Conservation (phyloP, 768 basidiomycete genomes). For the Russula sp. region DNA sequence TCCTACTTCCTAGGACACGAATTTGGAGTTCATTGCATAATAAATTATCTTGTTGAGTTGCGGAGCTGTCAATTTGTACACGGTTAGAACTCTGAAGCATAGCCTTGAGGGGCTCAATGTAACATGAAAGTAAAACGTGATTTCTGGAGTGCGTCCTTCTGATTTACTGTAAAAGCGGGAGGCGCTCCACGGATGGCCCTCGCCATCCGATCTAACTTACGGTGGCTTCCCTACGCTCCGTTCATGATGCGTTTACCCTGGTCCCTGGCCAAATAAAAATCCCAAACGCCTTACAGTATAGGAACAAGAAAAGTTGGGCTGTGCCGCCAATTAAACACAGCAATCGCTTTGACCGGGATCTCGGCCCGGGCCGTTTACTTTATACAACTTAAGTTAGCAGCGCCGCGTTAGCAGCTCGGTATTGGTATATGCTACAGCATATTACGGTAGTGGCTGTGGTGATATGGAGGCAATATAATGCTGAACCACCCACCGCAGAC, state of each 20-base stretch:
- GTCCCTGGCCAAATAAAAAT: no score
- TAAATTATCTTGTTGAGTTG: background rate
- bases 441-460: no score
- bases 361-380: no score
- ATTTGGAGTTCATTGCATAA: constrained; percentile 36
- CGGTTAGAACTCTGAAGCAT: background rate
- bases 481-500: no score
- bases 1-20: constrained; percentile 38
- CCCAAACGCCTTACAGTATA: background rate
- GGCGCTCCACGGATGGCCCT: no score
- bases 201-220: background rate
- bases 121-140: background rate
- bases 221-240: background rate
- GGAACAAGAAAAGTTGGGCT: background rate
- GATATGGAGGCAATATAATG: no score
- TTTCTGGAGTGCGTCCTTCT: background rate
- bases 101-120: background rate
- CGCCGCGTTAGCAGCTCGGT: no score
- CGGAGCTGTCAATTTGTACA: background rate
- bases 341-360: no score
- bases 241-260: background rate
- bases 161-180: background rate
- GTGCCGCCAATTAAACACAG: background rate
- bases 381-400: no score
- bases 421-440: no score